A percentile compares a stretch with the other conserved stretches of the same genome.
Evolutionary conservation across 1,284 basidiomycete genomes (phyloP).

Genomic region (Fomitopsis palustris): DNA sequence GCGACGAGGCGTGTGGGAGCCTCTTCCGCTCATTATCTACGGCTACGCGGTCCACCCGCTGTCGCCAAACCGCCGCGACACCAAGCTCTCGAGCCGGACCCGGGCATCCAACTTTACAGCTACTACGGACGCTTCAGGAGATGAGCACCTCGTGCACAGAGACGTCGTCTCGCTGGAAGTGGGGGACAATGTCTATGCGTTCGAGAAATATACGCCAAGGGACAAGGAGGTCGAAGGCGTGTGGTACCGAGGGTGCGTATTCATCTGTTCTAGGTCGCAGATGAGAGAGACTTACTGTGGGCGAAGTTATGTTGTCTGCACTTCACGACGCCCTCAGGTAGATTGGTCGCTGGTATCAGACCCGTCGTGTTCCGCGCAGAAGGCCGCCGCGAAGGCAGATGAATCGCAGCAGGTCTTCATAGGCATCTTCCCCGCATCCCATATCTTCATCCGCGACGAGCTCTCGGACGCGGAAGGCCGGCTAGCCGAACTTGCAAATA

Average conservation of each 20-base stretch:
- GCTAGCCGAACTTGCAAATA: constrained; percentile 66
- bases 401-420: constrained; percentile 88
- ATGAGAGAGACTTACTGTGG: constrained; percentile 4
- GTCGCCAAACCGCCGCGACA: constrained; percentile 69
- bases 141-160: constrained; percentile 60
- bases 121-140: constrained; percentile 54
- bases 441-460: constrained; percentile 87
- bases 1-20: constrained; percentile 65
- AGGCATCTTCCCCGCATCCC: constrained; percentile 92
- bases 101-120: constrained; percentile 71
- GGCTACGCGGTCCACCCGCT: constrained; percentile 82
- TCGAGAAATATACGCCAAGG: constrained; percentile 80
- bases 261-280: constrained; percentile 2
- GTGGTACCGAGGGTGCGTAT: constrained; percentile 87
- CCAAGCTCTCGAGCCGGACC: constrained; percentile 56
- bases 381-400: constrained; percentile 55
- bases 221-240: constrained; percentile 72
- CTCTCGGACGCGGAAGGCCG: constrained; percentile 87
- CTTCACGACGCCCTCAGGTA: constrained; percentile 65
- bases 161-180: constrained; percentile 84
- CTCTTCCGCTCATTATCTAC: constrained; percentile 76
- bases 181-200: constrained; percentile 96
- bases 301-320: constrained; percentile 84
- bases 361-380: constrained; percentile 43
- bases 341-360: constrained; percentile 59